These are phyloP conservation scores for Suillus variegatus DNA, from an alignment of 768 basidiomycete species.

Conservation along the genomic window DNA sequence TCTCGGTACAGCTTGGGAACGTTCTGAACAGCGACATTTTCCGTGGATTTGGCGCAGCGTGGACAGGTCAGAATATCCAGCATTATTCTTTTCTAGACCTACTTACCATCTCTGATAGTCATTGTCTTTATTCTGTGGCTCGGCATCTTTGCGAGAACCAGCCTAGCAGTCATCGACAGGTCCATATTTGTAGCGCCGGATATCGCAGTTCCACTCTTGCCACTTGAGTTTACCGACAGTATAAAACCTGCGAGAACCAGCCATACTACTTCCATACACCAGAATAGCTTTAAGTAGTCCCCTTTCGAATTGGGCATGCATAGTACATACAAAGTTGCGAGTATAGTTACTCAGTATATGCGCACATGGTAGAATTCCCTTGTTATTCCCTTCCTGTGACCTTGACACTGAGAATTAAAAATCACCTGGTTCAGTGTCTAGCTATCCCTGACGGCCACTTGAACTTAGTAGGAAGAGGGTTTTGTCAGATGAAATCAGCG, in stretches of 20 bases:
- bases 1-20: constrained; percentile 49
- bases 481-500: too few species aligned
- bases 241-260: not conserved
- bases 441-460: too few species aligned
- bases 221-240: not conserved
- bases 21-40: constrained; percentile 54
- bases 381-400: too few species aligned
- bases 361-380: too few species aligned
- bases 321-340: too few species aligned
- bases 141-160: constrained; percentile 40
- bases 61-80: constrained; percentile 39
- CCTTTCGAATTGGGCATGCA: not conserved
- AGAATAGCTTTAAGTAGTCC: not conserved
- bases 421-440: too few species aligned
- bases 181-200: constrained; percentile 51
- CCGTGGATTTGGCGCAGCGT: constrained; percentile 52
- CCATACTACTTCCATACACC: not conserved
- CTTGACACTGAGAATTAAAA: too few species aligned
- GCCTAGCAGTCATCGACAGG: constrained; percentile 46
- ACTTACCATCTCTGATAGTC: constrained; percentile 25
- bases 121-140: constrained; percentile 45
- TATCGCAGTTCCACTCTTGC: constrained; percentile 25
- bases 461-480: too few species aligned
- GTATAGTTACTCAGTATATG: too few species aligned
- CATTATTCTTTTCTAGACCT: not conserved